Conservation (phyloP, 2,329 filamentous ascomycete genomes). For the Arthrocladium fulminans region DNA sequence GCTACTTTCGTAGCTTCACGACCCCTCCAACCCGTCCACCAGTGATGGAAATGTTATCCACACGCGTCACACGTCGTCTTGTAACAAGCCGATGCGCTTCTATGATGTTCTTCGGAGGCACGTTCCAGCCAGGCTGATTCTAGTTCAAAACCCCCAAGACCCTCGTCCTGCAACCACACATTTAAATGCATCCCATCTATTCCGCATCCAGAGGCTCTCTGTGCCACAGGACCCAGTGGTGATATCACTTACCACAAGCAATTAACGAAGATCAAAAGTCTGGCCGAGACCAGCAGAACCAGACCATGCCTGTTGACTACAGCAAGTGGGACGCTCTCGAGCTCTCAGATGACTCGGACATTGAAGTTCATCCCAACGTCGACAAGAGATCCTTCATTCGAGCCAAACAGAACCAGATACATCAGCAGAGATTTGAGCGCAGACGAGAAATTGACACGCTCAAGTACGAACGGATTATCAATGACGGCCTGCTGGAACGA, state of each 20-base stretch:
- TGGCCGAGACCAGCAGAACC: not conserved
- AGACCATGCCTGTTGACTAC: constrained; percentile 52
- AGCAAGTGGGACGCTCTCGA: constrained; percentile 71
- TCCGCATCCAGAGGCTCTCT: too few relatives aligned
- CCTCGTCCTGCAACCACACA: too few relatives aligned
- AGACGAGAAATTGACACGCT: constrained; percentile 82
- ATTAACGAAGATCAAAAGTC: not conserved
- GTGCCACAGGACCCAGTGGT: too few relatives aligned
- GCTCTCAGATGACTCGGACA: constrained; percentile 94
- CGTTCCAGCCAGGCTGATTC: too few relatives aligned
- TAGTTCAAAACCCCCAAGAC: too few relatives aligned
- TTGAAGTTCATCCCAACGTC: constrained; percentile 97
- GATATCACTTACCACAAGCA: not conserved
- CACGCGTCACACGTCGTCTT: not conserved
- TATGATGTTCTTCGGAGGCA: not conserved
- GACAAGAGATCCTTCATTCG: constrained; percentile 98
- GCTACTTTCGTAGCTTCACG: not conserved
- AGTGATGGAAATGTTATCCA: not conserved
- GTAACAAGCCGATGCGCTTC: not conserved
- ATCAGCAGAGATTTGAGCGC: constrained; percentile 77
- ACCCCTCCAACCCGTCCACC: not conserved
- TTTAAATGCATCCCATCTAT: too few relatives aligned
- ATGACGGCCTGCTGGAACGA: constrained; percentile 77
- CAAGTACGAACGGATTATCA: constrained; percentile 83
- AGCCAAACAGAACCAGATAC: constrained; percentile 95